Conservation (phyloP, 345 rosid species). For the Erysimum cheiranthoides region DNA sequence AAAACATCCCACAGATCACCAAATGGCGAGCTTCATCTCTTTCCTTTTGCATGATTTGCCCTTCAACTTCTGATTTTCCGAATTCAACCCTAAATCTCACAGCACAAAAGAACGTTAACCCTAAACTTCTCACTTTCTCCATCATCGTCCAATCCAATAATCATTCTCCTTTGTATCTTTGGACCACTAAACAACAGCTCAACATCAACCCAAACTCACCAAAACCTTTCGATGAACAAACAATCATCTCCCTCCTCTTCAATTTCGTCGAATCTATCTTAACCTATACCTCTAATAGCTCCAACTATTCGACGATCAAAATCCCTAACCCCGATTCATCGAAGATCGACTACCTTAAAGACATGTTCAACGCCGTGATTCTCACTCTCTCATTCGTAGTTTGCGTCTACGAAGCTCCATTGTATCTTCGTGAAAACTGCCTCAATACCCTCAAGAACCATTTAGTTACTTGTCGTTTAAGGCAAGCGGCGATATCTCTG, state of each 20-base stretch:
- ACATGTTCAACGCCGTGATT: slow-evolving; percentile 63
- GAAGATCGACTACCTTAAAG: slow-evolving; percentile 46
- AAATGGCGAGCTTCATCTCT: slow-evolving; percentile 62
- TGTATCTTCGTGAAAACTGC: slow-evolving; percentile 63
- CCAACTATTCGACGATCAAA: slow-evolving; percentile 44
- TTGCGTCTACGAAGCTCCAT: slow-evolving; percentile 82
- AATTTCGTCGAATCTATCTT: slow-evolving; percentile 67
- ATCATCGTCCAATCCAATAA: slow-evolving; percentile 56
- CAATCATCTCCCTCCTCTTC: slow-evolving; percentile 51
- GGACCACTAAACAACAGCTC: slow-evolving; percentile 67
- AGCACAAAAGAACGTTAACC: slow-evolving; percentile 49
- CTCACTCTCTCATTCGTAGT: slow-evolving; percentile 63
- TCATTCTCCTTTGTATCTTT: slow-evolving; percentile 60
- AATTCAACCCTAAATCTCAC: slow-evolving; percentile 61
- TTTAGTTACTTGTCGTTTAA: slow-evolving; percentile 47
- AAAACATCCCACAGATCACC: slow-evolving; percentile 59
- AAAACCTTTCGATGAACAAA: slow-evolving; percentile 52
- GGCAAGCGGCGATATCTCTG: slow-evolving; percentile 54
- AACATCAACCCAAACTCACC: slow-evolving; percentile 49
- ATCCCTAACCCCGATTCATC: slow-evolving; percentile 49
- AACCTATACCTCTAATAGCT: slow-evolving; percentile 54
- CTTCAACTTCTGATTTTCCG: slow-evolving; percentile 55
- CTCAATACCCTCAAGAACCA: slow-evolving; percentile 57
- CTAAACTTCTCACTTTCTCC: slow-evolving; percentile 54
- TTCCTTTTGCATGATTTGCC: slow-evolving; percentile 57